These are phyloP conservation scores for Laetiporus sulphureus DNA, from an alignment of 1,284 basidiomycete species.

Conservation along the genomic window DNA sequence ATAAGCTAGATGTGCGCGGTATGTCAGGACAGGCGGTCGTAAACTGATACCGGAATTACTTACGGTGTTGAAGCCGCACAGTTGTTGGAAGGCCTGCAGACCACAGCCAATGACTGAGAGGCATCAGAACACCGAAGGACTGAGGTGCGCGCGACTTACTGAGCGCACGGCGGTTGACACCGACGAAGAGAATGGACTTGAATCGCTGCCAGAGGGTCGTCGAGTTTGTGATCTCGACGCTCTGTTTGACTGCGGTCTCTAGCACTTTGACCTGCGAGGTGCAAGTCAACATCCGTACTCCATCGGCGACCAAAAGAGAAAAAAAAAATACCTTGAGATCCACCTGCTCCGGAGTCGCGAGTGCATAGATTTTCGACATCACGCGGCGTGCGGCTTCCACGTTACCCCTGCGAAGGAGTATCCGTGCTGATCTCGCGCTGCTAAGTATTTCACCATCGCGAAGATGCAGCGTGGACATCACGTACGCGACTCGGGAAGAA, in stretches of 20 bases:
- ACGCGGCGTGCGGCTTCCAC: conserved; percentile 42
- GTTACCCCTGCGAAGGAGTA: conserved; percentile 55
- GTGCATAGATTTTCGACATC: conserved; percentile 61
- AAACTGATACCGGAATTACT: conserved; percentile 12
- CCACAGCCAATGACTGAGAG: conserved; percentile 64
- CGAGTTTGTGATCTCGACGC: conserved; percentile 52
- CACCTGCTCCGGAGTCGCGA: conserved; percentile 57
- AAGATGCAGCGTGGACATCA: conserved; percentile 10
- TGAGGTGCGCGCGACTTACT: conserved; percentile 36
- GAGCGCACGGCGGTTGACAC: conserved; percentile 63
- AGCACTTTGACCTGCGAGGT: conserved; percentile 53
- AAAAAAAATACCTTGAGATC: conserved; percentile 63
- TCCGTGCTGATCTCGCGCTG: conserved; percentile 63
- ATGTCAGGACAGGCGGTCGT: background rate
- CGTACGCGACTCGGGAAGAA: conserved; percentile 75
- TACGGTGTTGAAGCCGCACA: conserved; percentile 60
- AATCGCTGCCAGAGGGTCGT: conserved; percentile 58
- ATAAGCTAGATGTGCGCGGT: conserved; percentile 45
- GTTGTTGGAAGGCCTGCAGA: conserved; percentile 78
- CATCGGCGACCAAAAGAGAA: no score
- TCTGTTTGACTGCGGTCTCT: conserved; percentile 55
- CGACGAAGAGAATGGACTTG: conserved; percentile 46
- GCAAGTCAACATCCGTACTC: background rate
- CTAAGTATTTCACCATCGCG: background rate
- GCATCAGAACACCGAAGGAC: background rate